phyloP scores from a whole-genome alignment of 208 protist species.

The Trichomonas vaginalis region DNA sequence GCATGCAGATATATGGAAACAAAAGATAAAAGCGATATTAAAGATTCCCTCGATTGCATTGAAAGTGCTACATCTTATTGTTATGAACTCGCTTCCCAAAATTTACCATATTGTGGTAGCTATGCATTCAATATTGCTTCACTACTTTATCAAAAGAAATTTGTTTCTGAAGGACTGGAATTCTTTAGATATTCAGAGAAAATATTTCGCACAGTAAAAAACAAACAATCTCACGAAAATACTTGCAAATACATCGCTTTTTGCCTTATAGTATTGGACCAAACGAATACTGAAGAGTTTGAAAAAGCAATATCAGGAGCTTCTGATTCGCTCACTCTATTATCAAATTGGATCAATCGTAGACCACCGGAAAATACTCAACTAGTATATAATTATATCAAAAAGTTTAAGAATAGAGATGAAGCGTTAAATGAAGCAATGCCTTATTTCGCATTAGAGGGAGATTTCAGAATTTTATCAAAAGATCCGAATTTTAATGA shows the following conservation, averaged over 20 bases:
- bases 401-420: background rate
- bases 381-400: background rate
- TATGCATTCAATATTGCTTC: background rate
- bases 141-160: background rate
- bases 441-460: background rate
- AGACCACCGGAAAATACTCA: background rate
- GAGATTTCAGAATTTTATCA: background rate
- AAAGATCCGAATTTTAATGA: background rate
- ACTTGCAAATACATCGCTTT: background rate
- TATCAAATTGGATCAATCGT: background rate
- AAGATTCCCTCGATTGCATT: background rate
- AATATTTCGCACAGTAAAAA: background rate
- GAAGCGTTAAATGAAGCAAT: background rate
- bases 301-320: background rate
- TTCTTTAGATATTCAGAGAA: background rate
- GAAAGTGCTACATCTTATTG: background rate
- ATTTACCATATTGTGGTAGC: background rate
- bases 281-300: background rate
- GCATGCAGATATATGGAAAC: background rate
- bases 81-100: background rate
- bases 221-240: background rate
- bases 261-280: background rate
- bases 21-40: background rate
- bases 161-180: background rate
- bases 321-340: background rate